A percentile compares a stretch with the other conserved stretches of the same genome.
phyloP scores from a whole-genome alignment of 73 alveolate species.

The Blepharisma japonicum region DNA sequence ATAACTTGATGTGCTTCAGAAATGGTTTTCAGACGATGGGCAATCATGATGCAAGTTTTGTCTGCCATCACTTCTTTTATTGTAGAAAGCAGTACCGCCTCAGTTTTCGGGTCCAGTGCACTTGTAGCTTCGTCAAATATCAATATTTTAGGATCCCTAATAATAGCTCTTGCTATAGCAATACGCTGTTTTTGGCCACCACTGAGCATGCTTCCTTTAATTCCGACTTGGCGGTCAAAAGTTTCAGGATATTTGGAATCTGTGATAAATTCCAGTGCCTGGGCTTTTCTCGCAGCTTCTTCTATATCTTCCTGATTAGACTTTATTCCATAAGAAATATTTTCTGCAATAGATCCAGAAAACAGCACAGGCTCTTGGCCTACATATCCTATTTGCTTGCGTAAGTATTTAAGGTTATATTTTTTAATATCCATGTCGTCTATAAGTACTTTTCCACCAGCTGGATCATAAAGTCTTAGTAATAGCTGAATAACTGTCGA shows the following conservation, averaged over 20 bases:
- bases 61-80: constrained; percentile 63
- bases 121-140: constrained; percentile 82
- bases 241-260: constrained; percentile 36
- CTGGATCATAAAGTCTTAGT: constrained; percentile 80
- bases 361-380: constrained; percentile 93
- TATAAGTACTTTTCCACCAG: constrained; percentile 61
- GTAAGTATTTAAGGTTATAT: constrained; percentile 50
- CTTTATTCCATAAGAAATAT: constrained; percentile 68
- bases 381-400: constrained; percentile 78
- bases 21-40: constrained; percentile 73
- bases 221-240: constrained; percentile 70
- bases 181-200: constrained; percentile 87
- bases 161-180: constrained; percentile 90
- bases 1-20: constrained; percentile 61
- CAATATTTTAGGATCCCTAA: constrained; percentile 67
- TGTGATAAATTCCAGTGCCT: constrained; percentile 72
- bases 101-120: constrained; percentile 80
- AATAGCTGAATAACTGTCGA: constrained; percentile 74
- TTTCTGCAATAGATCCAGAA: constrained; percentile 74
- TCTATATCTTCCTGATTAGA: constrained; percentile 75
- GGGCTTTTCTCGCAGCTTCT: constrained; percentile 72
- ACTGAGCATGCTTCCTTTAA: constrained; percentile 69
- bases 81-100: constrained; percentile 56
- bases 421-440: constrained; percentile 70
- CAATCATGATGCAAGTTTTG: constrained; percentile 67